Evolutionary conservation across 208 protist species (phyloP).

Genomic region (Acanthamoeba culbertsoni): DNA sequence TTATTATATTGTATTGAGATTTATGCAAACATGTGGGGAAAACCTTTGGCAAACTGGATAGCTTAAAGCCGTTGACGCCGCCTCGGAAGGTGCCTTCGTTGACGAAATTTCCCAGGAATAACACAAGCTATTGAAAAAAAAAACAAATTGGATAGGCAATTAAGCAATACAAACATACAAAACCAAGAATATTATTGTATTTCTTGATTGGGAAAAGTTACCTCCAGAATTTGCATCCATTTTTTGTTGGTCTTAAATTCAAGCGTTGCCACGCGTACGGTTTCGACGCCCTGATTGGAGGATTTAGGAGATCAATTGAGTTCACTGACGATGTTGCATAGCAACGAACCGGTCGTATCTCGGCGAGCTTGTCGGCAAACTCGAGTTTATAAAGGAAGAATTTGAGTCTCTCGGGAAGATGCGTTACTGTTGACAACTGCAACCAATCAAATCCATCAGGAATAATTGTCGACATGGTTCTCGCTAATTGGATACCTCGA

Average conservation of each 20-base stretch:
- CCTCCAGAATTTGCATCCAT: neutral
- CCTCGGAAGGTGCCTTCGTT: neutral
- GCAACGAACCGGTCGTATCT: neutral
- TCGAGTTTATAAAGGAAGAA: neutral
- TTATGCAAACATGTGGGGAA: too few species aligned
- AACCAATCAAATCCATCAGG: too few species aligned
- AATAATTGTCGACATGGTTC: neutral
- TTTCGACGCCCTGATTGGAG: neutral
- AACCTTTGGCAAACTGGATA: neutral
- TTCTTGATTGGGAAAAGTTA: neutral
- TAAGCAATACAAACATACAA: neutral
- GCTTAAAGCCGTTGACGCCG: neutral
- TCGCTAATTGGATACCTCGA: neutral
- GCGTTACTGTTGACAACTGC: neutral
- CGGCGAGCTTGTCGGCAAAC: neutral
- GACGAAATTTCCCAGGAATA: neutral
- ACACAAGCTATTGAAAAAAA: neutral
- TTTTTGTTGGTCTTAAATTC: neutral
- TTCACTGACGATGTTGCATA: too few species aligned
- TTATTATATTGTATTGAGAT: too few species aligned
- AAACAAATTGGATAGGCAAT: neutral
- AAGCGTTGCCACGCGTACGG: neutral
- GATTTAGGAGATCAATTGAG: too few species aligned
- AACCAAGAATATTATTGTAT: neutral
- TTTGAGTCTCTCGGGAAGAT: neutral